A percentile compares a stretch with the other conserved stretches of the same genome.
Evolutionary conservation across 305 asterid species (phyloP).

Genomic region (Andrographis paniculata): DNA sequence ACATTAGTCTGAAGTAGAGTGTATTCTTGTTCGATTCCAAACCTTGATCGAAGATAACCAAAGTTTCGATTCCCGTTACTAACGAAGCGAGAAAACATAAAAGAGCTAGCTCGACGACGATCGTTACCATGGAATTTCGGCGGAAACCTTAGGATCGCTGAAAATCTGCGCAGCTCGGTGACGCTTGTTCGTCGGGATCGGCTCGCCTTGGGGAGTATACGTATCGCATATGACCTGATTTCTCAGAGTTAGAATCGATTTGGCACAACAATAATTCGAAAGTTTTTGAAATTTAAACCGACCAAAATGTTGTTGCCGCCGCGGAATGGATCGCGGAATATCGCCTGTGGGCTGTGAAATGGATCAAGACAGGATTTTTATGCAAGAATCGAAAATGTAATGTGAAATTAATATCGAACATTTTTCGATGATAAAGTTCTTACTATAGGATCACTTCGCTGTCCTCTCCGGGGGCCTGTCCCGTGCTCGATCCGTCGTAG

Average conservation of each 20-base stretch:
- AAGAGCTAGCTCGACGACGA: too few relatives aligned
- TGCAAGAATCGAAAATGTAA: background rate
- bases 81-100: background rate
- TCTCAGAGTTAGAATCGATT: background rate
- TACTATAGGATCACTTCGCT: constrained; percentile 98
- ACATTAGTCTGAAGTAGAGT: constrained; percentile 51
- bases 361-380: constrained; percentile 16
- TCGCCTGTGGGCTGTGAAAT: constrained; percentile 82
- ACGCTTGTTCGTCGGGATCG: constrained; percentile 94
- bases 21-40: constrained; percentile 93
- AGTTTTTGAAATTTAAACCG: too few relatives aligned
- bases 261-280: too few relatives aligned
- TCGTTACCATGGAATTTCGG: constrained; percentile 93
- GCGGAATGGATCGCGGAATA: constrained; percentile 93
- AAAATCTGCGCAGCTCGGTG: constrained; percentile 77
- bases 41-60: constrained; percentile 35
- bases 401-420: background rate
- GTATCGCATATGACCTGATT: constrained; percentile 81
- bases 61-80: constrained; percentile 3
- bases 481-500: constrained; percentile 96
- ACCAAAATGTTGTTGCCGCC: constrained; percentile 97
- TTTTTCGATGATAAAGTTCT: constrained; percentile 16
- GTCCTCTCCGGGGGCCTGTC: constrained; percentile 98
- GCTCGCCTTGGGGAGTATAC: constrained; percentile 92
- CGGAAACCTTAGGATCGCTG: constrained; percentile 60